Evolutionary conservation across 2,329 filamentous ascomycete species (phyloP).

Genomic region (Dactylellina drechsleri): DNA sequence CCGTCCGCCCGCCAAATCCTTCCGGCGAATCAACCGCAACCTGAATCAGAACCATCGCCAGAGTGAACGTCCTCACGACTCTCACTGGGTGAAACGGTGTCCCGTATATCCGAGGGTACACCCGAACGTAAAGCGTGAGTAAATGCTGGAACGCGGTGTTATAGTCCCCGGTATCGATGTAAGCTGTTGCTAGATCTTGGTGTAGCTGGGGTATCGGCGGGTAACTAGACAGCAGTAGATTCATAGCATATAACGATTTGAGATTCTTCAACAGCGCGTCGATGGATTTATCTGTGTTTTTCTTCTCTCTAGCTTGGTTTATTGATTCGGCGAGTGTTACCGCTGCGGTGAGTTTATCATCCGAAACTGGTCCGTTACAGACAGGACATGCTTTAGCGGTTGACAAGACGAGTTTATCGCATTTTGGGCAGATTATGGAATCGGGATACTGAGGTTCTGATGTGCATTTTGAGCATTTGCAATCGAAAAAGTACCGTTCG

Average conservation of each 20-base stretch:
- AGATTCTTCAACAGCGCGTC: slow-evolving; percentile 60
- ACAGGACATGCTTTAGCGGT: slow-evolving; percentile 19
- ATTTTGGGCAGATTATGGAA: slow-evolving; percentile 61
- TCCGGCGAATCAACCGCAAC: slow-evolving; percentile 55
- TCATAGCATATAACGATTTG: slow-evolving; percentile 61
- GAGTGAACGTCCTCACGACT: slow-evolving; percentile 62
- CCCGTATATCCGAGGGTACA: slow-evolving; percentile 67
- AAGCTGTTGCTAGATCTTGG: slow-evolving; percentile 66
- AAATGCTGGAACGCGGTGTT: slow-evolving; percentile 66
- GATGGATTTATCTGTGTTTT: slow-evolving; percentile 59
- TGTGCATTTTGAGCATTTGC: slow-evolving; percentile 67
- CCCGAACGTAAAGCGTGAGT: slow-evolving; percentile 65
- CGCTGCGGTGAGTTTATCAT: slow-evolving; percentile 42
- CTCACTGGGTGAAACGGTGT: slow-evolving; percentile 67
- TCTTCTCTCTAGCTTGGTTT: slow-evolving; percentile 60
- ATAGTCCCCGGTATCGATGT: slow-evolving; percentile 64
- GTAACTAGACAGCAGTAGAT: slow-evolving; percentile 65
- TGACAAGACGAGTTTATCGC: slow-evolving; percentile 55
- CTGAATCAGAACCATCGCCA: slow-evolving; percentile 57
- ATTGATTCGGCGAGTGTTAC: slow-evolving; percentile 24
- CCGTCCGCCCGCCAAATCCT: slow-evolving; percentile 60
- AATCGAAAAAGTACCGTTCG: slow-evolving; percentile 70
- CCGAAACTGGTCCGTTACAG: slow-evolving; percentile 46
- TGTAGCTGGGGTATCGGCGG: slow-evolving; percentile 69
- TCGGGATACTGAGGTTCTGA: slow-evolving; percentile 61